A percentile compares a stretch with the other conserved stretches of the same genome.
Evolutionary conservation across 805 yeast species (phyloP).

Genomic region (Wickerhamiella qilinensis): DNA sequence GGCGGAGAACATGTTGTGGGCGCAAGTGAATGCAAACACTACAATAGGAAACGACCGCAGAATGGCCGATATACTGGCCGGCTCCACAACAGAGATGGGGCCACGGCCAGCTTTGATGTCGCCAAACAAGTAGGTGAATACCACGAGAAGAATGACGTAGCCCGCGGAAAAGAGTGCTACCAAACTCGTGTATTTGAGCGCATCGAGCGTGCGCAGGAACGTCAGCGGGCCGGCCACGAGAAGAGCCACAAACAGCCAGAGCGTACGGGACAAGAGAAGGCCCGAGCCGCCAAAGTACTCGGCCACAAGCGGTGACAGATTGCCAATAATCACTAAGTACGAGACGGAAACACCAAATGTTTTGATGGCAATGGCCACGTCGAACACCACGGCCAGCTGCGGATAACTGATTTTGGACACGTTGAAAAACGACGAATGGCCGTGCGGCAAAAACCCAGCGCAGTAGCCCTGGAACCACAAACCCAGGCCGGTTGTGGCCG

Average conservation of each 20-base stretch:
- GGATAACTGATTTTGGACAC: constrained; percentile 58
- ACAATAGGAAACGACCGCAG: constrained; percentile 75
- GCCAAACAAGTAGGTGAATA: constrained; percentile 46
- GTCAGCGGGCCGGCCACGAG: constrained; percentile 45
- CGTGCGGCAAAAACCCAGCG: constrained; percentile 32
- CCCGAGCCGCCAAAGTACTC: constrained; percentile 14
- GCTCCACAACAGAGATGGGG: constrained; percentile 31
- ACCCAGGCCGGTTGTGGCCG: constrained; percentile 50
- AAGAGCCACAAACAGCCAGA: constrained; percentile 13
- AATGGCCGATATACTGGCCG: constrained; percentile 27
- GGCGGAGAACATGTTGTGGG: constrained; percentile 84
- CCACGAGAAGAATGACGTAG: constrained; percentile 56
- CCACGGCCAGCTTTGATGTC: constrained; percentile 41
- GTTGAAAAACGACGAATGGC: constrained; percentile 54
- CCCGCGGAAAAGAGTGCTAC: constrained; percentile 69
- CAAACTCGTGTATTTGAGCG: constrained; percentile 72
- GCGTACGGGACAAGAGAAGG: constrained; percentile 30
- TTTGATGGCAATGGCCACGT: constrained; percentile 56
- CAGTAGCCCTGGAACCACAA: constrained; percentile 19
- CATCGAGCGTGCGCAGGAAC: constrained; percentile 58
- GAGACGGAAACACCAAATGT: constrained; percentile 72
- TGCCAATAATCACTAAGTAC: constrained; percentile 58
- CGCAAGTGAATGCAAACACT: constrained; percentile 91
- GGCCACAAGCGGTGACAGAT: constrained; percentile 44
- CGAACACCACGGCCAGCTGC: constrained; percentile 47